Conservation (phyloP, 163 green algal genomes). For the Volvox carteri region DNA sequence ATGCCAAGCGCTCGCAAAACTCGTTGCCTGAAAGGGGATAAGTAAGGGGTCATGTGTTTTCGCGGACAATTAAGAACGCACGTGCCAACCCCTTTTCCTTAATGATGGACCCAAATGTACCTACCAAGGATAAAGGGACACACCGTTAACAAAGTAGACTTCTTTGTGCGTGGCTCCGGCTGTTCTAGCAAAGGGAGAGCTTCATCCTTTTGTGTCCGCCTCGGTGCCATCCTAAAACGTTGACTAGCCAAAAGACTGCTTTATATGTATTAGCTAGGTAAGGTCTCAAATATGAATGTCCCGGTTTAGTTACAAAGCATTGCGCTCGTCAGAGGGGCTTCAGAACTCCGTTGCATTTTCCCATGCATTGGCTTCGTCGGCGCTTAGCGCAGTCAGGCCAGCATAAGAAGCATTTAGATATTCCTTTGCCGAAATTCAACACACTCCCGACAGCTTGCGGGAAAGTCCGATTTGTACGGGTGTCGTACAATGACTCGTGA, state of each 20-base stretch:
- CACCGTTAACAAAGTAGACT: conserved; percentile 36
- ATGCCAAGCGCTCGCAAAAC: conserved; percentile 96
- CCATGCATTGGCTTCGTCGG: neutral
- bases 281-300: no score
- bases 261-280: no score
- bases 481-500: neutral
- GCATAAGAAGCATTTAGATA: no score
- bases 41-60: neutral
- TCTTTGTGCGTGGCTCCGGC: neutral
- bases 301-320: neutral
- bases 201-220: conserved; percentile 24
- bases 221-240: conserved; percentile 6
- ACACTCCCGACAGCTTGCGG: no score
- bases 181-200: conserved; percentile 34
- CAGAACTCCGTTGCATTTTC: neutral
- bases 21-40: conserved; percentile 86
- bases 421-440: no score
- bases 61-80: conserved; percentile 2
- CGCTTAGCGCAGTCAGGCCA: no score
- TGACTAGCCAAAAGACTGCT: no score
- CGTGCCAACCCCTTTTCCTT: neutral
- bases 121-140: conserved; percentile 53
- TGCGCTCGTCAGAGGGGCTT: neutral
- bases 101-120: neutral
- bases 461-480: neutral